Evolutionary conservation across 2,329 filamentous ascomycete genomes (phyloP).

Genomic region (Trichoderma hamatum): DNA sequence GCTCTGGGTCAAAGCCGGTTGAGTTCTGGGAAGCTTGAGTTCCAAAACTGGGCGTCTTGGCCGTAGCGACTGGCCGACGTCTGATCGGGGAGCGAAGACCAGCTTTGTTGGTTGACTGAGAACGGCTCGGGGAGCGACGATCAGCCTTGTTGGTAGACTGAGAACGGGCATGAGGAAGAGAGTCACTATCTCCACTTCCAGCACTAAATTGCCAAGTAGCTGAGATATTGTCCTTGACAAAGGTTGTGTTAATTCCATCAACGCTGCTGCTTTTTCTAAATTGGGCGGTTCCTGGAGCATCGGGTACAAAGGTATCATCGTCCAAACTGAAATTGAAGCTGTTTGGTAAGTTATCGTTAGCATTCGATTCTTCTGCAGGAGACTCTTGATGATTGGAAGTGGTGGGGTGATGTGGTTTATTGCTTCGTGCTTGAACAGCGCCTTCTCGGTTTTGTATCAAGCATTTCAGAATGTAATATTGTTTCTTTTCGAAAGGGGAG

Average conservation of each 20-base stretch:
- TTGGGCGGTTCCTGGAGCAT: slow-evolving; percentile 42
- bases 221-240: slow-evolving; percentile 53
- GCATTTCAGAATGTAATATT: slow-evolving; percentile 43
- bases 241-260: slow-evolving; percentile 65
- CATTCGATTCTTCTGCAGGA: slow-evolving; percentile 26
- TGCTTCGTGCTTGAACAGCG: slow-evolving; percentile 23
- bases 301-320: slow-evolving; percentile 45
- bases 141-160: slow-evolving; percentile 46
- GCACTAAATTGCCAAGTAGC: slow-evolving; percentile 57
- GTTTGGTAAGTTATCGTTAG: slow-evolving; percentile 41
- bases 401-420: slow-evolving; percentile 27
- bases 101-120: slow-evolving; percentile 45
- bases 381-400: background rate
- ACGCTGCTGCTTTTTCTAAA: slow-evolving; percentile 54
- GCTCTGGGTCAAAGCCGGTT: slow-evolving; percentile 52
- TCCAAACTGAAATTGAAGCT: slow-evolving; percentile 57
- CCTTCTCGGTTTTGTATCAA: slow-evolving; percentile 42
- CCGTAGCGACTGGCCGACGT: slow-evolving; percentile 31
- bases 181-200: slow-evolving; percentile 43
- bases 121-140: slow-evolving; percentile 47
- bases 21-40: slow-evolving; percentile 34
- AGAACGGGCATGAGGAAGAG: slow-evolving; percentile 38
- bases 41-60: slow-evolving; percentile 32
- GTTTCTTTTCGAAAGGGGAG: slow-evolving; percentile 46
- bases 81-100: slow-evolving; percentile 38